Percentiles rank a stretch among this genome's conserved stretches.
Conservation (phyloP, 2,329 filamentous ascomycete genomes). For the Xylariales sp. region DNA sequence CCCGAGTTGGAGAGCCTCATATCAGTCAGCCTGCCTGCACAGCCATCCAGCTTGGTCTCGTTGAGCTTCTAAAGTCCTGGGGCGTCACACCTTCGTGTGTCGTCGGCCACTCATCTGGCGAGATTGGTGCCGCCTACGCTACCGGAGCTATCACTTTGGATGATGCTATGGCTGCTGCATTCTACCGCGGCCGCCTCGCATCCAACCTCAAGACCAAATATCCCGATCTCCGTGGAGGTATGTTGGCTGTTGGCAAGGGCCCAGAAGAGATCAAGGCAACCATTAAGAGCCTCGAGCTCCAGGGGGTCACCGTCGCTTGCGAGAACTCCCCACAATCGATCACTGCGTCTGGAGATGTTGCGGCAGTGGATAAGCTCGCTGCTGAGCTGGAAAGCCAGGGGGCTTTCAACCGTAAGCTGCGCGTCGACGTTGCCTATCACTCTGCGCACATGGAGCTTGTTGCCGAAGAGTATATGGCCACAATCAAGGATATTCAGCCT, state of each 20-base stretch:
- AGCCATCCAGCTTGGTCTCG: constrained; percentile 36
- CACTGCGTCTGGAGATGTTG: constrained; percentile 16
- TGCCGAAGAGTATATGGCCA: constrained; percentile 15
- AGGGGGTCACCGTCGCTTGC: constrained; percentile 19
- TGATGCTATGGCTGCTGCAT: constrained; percentile 17
- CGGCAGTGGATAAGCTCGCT: constrained; percentile 16
- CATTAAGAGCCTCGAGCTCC: constrained; percentile 16
- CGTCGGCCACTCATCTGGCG: constrained; percentile 18
- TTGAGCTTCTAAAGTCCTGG: constrained; percentile 28
- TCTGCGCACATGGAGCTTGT: constrained; percentile 19
- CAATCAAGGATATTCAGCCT: constrained; percentile 3
- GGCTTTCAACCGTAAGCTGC: constrained; percentile 19
- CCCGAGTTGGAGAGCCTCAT: constrained; percentile 17
- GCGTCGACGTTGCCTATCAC: constrained; percentile 19
- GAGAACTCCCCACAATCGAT: constrained; percentile 18
- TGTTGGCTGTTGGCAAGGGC: constrained; percentile 50
- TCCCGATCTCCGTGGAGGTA: constrained; percentile 37
- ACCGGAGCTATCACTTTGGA: constrained; percentile 20
- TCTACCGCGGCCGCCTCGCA: constrained; percentile 35
- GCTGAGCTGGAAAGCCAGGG: constrained; percentile 12
- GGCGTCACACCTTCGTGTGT: constrained; percentile 22
- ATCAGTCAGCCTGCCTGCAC: constrained; percentile 31
- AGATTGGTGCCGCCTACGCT: constrained; percentile 18
- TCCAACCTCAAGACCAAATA: constrained; percentile 30
- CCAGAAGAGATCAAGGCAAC: constrained; percentile 28